Percentiles rank a stretch among this genome's conserved stretches.
Evolutionary conservation across 1,139 yeast genomes (phyloP).

Genomic region (Geotrichum bryndzae): DNA sequence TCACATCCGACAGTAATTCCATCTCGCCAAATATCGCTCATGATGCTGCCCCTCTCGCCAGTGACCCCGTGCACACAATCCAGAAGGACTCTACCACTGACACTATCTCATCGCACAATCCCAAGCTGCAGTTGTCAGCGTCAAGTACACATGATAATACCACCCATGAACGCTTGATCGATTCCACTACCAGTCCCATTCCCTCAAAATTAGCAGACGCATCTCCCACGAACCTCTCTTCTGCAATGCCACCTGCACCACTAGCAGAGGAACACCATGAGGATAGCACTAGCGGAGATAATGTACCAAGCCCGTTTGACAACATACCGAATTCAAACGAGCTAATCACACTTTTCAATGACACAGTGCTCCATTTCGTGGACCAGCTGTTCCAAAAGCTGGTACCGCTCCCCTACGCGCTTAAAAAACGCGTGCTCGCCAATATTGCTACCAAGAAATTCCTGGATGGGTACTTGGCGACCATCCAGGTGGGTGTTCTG

Average conservation of each 20-base stretch:
- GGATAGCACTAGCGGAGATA: background rate
- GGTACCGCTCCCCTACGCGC: conserved; percentile 24
- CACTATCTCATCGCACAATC: background rate
- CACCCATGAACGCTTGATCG: background rate
- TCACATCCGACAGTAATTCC: background rate
- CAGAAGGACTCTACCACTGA: no score
- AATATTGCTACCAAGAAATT: conserved; percentile 24
- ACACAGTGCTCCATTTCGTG: conserved; percentile 21
- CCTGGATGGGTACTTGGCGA: conserved; percentile 23
- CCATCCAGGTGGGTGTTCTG: conserved; percentile 22
- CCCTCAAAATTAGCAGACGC: background rate
- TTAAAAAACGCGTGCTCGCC: conserved; percentile 26
- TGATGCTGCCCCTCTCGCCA: no score
- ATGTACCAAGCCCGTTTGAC: background rate
- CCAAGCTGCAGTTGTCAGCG: background rate
- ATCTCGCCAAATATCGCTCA: background rate
- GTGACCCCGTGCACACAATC: no score
- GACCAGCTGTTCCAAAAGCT: conserved; percentile 23
- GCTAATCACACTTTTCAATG: conserved; percentile 19
- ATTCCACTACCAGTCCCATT: background rate
- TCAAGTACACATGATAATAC: background rate
- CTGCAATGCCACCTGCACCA: background rate
- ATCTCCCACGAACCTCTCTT: background rate
- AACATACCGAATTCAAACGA: conserved; percentile 20
- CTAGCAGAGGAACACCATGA: background rate